phyloP scores from a whole-genome alignment of 129 eudicot genomes.

The Lactuca sativa region DNA sequence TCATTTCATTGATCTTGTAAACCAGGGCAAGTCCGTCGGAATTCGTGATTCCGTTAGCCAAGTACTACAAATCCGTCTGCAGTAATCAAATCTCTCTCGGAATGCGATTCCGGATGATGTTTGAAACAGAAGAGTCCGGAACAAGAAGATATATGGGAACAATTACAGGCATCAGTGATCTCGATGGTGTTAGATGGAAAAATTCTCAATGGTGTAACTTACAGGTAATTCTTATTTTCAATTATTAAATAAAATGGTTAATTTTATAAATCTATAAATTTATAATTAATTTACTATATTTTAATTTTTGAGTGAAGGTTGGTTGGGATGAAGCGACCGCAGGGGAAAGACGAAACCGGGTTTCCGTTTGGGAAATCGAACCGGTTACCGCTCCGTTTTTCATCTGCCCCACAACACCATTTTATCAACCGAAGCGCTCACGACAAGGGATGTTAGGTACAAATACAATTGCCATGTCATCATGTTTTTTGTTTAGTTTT shows the following conservation, averaged over 20 bases:
- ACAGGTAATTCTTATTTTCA: conserved; percentile 52
- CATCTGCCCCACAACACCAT: conserved; percentile 87
- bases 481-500: neutral
- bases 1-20: neutral
- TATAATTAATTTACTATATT: conserved; percentile 9
- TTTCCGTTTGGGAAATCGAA: conserved; percentile 95
- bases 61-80: conserved; percentile 79
- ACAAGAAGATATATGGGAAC: conserved; percentile 99
- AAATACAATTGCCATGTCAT: conserved; percentile 19
- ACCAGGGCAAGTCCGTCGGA: conserved; percentile 97
- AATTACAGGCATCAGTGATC: conserved; percentile 84
- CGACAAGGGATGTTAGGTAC: conserved; percentile 83
- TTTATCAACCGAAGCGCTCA: conserved; percentile 76
- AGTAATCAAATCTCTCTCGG: conserved; percentile 87
- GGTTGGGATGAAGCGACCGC: conserved; percentile 99
- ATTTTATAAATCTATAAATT: neutral
- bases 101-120: conserved; percentile 98
- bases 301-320: conserved; percentile 47
- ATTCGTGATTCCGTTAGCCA: conserved; percentile 92
- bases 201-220: conserved; percentile 97
- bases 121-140: conserved; percentile 96
- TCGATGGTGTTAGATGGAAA: conserved; percentile 91
- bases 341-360: conserved; percentile 89
- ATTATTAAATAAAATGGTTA: conserved; percentile 5
- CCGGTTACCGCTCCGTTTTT: conserved; percentile 95